Evolutionary conservation across 148 eudicot species (phyloP), one percentile per base, ranked within the genome.

Genomic region (Hydrangea macrophylla): DNA sequence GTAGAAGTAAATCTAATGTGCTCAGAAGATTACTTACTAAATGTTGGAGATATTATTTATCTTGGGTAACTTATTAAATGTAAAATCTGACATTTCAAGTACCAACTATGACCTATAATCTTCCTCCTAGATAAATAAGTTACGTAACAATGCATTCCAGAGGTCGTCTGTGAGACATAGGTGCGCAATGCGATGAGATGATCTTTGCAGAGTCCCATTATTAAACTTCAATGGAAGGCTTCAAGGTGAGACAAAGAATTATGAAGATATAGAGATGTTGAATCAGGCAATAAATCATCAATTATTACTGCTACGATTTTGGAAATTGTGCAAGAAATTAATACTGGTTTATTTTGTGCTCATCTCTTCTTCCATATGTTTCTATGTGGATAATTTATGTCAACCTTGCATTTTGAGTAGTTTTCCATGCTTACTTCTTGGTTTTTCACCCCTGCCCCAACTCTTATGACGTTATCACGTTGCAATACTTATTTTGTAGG

Each of bases 401-500:
- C 28, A 12, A 12, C 20, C 28, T 27, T 70, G 60, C 25, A 57
- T 59, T 54, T 69, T 55, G 10, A 33, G 60, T 33, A 58, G 54
- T 55, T 60, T 12, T 65, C 26, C 24, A 35, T 23, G 57, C 12
- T 31, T 69, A 26, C 55, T 15, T 33, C 55, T 68, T 63, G 18
- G n/a, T 15, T 2, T 48, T 48, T 48, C n/a, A 42, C n/a, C n/a
- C n/a, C n/a, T n/a, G n/a, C n/a, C n/a, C n/a, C n/a, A 42, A 42
- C 17, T 42, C 11, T 7, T 2, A 33, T 5, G 24, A 27, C n/a
- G n/a, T n/a, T 76, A 27, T 31, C 35, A 58, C 65, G 8, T 63
- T 55, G 20, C 75, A 25, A 39, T 65, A 61, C 60, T 55, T 67
- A 54, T 26, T 26, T 44, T 75, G 59, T 70, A 90, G 97, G 85